Conservation (phyloP, 805 yeast species). For the Kazachstania bromeliacearum region DNA sequence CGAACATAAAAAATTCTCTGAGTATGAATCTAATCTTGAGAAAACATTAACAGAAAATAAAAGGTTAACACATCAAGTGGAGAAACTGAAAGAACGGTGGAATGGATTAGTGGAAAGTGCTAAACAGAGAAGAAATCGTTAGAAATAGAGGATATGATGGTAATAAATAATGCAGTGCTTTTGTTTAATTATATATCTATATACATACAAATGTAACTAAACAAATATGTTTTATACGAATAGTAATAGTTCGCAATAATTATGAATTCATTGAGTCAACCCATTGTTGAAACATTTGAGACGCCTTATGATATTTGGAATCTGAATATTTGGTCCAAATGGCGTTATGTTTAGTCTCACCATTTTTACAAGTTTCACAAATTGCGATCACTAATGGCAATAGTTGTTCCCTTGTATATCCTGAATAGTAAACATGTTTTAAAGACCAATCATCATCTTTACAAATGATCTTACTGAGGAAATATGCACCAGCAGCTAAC, state of each 20-base stretch:
- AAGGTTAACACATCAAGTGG: slow-evolving; percentile 41
- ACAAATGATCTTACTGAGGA: slow-evolving; percentile 61
- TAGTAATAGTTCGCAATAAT: slow-evolving; percentile 1
- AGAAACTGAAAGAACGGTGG: slow-evolving; percentile 52
- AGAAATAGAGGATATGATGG: not conserved
- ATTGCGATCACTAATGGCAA: slow-evolving; percentile 62
- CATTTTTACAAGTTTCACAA: slow-evolving; percentile 50
- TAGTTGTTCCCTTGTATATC: slow-evolving; percentile 75
- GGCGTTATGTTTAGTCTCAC: slow-evolving; percentile 54
- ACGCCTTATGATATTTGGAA: slow-evolving; percentile 64
- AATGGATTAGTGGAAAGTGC: slow-evolving; percentile 59
- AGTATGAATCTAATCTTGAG: slow-evolving; percentile 32
- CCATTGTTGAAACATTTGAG: slow-evolving; percentile 24
- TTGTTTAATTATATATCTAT: no score
- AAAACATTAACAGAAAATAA: slow-evolving; percentile 32
- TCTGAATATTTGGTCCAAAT: slow-evolving; percentile 81
- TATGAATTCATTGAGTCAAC: slow-evolving; percentile 5
- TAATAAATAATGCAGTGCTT: no score
- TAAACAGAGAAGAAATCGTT: slow-evolving; percentile 36
- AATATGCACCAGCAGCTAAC: slow-evolving; percentile 90
- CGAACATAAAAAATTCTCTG: slow-evolving; percentile 29
- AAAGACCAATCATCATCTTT: slow-evolving; percentile 72
- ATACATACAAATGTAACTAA: not conserved
- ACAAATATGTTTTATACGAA: no score
- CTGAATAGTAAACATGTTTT: slow-evolving; percentile 76